Evolutionary conservation across 1,284 basidiomycete genomes (phyloP).

Genomic region (Fomitopsis palustris): DNA sequence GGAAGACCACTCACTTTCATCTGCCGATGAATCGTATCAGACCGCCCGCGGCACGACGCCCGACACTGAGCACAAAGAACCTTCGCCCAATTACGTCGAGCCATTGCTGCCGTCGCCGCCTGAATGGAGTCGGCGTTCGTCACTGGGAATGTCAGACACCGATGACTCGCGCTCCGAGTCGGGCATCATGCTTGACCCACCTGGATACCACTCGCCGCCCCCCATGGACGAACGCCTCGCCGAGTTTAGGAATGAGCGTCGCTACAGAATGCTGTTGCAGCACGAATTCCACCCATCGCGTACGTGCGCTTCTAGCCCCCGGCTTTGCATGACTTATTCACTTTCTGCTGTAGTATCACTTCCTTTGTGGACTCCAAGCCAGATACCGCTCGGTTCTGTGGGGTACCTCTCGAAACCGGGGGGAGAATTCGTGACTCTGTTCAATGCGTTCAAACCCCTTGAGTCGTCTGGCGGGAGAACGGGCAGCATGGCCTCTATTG

Average conservation of each 20-base stretch:
- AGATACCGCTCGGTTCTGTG: conserved; percentile 61
- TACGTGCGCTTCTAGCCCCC: too few relatives aligned
- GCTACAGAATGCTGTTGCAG: conserved; percentile 54
- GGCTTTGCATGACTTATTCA: too few relatives aligned
- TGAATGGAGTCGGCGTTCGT: conserved; percentile 2
- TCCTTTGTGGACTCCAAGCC: conserved; percentile 66
- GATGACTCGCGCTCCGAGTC: conserved; percentile 12
- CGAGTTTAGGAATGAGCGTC: conserved; percentile 52
- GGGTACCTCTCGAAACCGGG: conserved; percentile 63
- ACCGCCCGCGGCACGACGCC: conserved; percentile 10
- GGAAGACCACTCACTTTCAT: conserved; percentile 16
- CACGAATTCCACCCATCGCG: conserved; percentile 69
- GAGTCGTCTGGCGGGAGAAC: conserved; percentile 32
- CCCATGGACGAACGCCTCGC: conserved; percentile 42
- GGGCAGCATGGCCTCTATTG: conserved; percentile 43
- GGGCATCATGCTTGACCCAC: conserved; percentile 15
- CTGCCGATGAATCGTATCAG: conserved; percentile 17
- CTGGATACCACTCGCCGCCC: conserved; percentile 41
- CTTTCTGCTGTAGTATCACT: conserved; percentile 47
- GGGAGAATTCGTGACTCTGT: conserved; percentile 66
- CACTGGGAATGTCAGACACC: conserved; percentile 1
- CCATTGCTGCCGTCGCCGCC: not conserved
- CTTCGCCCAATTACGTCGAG: not conserved
- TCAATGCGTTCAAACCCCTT: conserved; percentile 58
- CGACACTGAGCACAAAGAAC: not conserved